Percentiles rank a stretch among this genome's conserved stretches.
These are phyloP conservation scores for Phaffomyces opuntiae DNA, from an alignment of 805 yeast species.

Conservation along the genomic window DNA sequence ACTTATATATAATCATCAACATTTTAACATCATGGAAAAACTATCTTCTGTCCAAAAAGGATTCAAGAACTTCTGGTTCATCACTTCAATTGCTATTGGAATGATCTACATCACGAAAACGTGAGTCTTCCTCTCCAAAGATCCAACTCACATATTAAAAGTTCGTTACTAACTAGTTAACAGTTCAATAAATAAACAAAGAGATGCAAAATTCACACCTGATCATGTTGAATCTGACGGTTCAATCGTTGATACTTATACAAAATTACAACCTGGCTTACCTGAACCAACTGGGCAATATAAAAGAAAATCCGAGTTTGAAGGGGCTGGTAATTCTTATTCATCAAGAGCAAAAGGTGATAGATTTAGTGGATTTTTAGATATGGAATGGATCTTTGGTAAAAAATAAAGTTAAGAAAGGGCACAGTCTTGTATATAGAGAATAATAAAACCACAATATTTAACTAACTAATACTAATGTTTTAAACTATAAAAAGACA, in stretches of 20 bases:
- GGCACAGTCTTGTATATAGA: not conserved
- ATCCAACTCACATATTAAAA: not conserved
- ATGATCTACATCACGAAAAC: slow-evolving; percentile 23
- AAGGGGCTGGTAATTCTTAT: slow-evolving; percentile 61
- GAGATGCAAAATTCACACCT: slow-evolving; percentile 30
- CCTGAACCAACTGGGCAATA: slow-evolving; percentile 34
- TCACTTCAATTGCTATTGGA: slow-evolving; percentile 23
- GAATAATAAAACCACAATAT: not conserved
- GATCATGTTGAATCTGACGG: slow-evolving; percentile 21
- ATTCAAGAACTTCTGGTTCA: slow-evolving; percentile 18
- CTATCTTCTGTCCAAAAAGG: slow-evolving; percentile 12
- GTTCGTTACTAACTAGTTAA: not conserved
- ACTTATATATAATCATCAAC: not conserved
- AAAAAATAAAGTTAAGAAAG: not conserved
- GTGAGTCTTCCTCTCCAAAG: slow-evolving; percentile 12
- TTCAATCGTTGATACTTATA: slow-evolving; percentile 10
- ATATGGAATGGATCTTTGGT: slow-evolving; percentile 19
- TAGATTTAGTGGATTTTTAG: slow-evolving; percentile 23
- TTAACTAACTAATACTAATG: too few species aligned
- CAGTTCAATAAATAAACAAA: slow-evolving; percentile 26
- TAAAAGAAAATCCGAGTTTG: slow-evolving; percentile 53
- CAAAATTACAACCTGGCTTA: slow-evolving; percentile 47
- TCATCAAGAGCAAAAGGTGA: slow-evolving; percentile 54
- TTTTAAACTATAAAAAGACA: too few species aligned
- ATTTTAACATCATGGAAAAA: slow-evolving; percentile 1